Evolutionary conservation across 1,284 basidiomycete species (phyloP), one percentile per base, ranked within the genome.

Genomic region (Cronartium quercuum): DNA sequence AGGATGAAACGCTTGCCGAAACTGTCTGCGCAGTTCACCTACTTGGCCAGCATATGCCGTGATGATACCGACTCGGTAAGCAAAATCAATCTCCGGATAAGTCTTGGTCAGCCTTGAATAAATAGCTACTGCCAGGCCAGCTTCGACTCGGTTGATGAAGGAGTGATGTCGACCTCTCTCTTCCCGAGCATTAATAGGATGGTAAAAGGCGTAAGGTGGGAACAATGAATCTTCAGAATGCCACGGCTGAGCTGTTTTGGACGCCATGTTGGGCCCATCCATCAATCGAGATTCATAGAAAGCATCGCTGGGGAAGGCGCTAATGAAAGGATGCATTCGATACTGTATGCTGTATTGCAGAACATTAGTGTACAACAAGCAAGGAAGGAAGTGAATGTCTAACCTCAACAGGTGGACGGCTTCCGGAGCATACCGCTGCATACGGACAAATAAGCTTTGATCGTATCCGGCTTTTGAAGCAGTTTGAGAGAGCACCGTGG

Each of bases 281-380:
- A 87, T 84, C 21, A 99, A 85, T 63, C 87, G 86, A 4, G 88
- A 88, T 68, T 89, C 84, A 82, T 99, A 99, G 83, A 99, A 99
- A 0, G 94, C 83, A 68, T 85, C 86, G 77, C 94, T 97, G 0
- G 96, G 96, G 38, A 98, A 86, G 65, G 85, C 84, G 77, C 92
- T 95, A 81, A 99, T 98, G 76, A 91, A 88, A 0, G 96, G 95
- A 82, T 99, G 94, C 96, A 99, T 99, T 81, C 96, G 95, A 81
- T 99, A 99, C 83, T 98, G 96, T 63, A 98, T 98, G 78, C 91
- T 94, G 76, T 21, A 24, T 47, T 42, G 60, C 35, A 18, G 24
- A 60, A 21, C 6, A 29, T 58, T 15, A 65, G 37, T 57, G 15
- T 57, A 58, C 60, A 47, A 41, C 44, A 78, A 24, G 2, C n/a